Evolutionary conservation across 2,329 filamentous ascomycete species (phyloP).

Genomic region (Cadophora sp.): DNA sequence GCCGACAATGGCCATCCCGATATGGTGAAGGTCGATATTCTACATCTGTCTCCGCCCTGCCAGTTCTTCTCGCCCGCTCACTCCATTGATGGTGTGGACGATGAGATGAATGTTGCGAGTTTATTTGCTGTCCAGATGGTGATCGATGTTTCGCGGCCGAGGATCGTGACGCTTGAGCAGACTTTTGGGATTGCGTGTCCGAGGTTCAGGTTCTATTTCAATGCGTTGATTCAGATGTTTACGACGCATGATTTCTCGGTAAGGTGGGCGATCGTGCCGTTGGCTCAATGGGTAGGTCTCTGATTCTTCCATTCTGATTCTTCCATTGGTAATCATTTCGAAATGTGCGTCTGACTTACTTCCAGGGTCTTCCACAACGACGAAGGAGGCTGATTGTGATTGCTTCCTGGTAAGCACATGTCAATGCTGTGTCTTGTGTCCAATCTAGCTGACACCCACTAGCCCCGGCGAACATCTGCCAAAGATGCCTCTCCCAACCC

Average conservation of each 20-base stretch:
- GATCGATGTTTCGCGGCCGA: conserved; percentile 63
- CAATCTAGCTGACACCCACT: background rate
- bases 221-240: conserved; percentile 67
- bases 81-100: conserved; percentile 61
- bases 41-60: conserved; percentile 80
- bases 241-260: conserved; percentile 72
- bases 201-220: conserved; percentile 61
- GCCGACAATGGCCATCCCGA: background rate
- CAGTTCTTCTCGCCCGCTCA: conserved; percentile 78
- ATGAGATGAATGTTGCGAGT: conserved; percentile 71
- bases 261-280: conserved; percentile 66
- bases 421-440: background rate
- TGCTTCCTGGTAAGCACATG: conserved; percentile 49
- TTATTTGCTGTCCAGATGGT: conserved; percentile 61
- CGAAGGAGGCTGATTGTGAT: conserved; percentile 59
- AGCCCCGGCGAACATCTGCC: conserved; percentile 76
- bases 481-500: conserved; percentile 66
- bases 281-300: conserved; percentile 52
- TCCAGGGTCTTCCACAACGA: conserved; percentile 39
- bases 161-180: conserved; percentile 80
- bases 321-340: no score
- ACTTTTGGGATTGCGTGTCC: conserved; percentile 70
- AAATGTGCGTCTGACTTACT: no score
- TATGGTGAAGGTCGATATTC: conserved; percentile 63
- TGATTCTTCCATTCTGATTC: background rate